Percentiles rank a stretch among this genome's conserved stretches.
phyloP scores from a whole-genome alignment of 2,329 filamentous ascomycete genomes.

The Claviceps quebecensis region DNA sequence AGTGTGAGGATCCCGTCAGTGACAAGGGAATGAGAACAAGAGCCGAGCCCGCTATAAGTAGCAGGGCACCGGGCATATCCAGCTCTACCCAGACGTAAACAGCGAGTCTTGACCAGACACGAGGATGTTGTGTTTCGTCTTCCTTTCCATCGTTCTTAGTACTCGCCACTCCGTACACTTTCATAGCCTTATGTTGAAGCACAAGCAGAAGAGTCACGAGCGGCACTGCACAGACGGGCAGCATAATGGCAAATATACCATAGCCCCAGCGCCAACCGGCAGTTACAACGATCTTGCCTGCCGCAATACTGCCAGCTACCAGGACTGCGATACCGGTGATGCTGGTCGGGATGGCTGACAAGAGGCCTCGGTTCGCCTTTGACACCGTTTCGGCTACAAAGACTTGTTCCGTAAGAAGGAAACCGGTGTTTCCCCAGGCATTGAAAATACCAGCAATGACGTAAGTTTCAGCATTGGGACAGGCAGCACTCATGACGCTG shows the following conservation, averaged over 20 bases:
- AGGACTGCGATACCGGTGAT: constrained; percentile 19
- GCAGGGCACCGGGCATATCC: constrained; percentile 19
- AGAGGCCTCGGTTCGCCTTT: constrained; percentile 44
- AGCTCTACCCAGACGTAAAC: constrained; percentile 18
- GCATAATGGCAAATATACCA: constrained; percentile 26
- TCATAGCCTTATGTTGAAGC: constrained; percentile 17
- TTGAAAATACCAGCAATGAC: constrained; percentile 45
- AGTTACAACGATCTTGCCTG: constrained; percentile 20
- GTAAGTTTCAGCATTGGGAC: constrained; percentile 37
- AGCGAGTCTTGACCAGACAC: constrained; percentile 10
- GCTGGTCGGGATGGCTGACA: constrained; percentile 42
- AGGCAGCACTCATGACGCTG: constrained; percentile 43
- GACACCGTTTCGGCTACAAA: constrained; percentile 49
- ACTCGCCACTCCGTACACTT: constrained; percentile 7
- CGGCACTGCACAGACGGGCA: constrained; percentile 19
- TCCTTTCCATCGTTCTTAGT: neutral
- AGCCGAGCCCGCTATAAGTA: constrained; percentile 20
- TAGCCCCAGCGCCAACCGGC: constrained; percentile 28
- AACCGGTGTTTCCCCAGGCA: constrained; percentile 33
- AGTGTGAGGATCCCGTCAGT: constrained; percentile 22
- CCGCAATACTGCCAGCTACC: constrained; percentile 18
- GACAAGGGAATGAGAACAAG: constrained; percentile 23
- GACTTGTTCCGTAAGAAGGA: constrained; percentile 24
- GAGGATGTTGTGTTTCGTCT: constrained; percentile 5
- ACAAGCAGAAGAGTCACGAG: constrained; percentile 18